Base-by-base conservation (phyloP, 2,329 filamentous ascomycete genomes). In the Clarireedia monteithiana region DNA sequence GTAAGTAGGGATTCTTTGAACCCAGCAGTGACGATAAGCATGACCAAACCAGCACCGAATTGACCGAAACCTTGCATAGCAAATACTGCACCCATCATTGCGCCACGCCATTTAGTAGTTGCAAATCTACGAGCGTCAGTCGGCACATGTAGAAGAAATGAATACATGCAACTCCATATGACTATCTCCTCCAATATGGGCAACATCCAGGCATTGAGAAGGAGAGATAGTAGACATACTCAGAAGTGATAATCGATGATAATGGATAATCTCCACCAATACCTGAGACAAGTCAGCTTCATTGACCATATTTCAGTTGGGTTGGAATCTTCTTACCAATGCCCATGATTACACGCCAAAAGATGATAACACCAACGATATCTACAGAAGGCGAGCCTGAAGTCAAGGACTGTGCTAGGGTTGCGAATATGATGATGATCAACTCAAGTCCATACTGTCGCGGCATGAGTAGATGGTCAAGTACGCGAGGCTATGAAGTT, bases 61-160 rank as follows among this genome's bases (percentile, higher is more conserved):
- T 94, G 89, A n/a, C 89, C 88, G 50, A 94, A 80, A 61, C 89
- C 89, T 70, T 95, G 89, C 87, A 91, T 92, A 63, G 88, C 86
- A 66, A 94, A 94, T 55, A 94, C 89, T 10, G 87, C 78, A 26
- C 82, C 87, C 85, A 95, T 91, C 85, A 94, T 94, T 62, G 88
- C 88, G 63, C 88, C 88, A 71, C 89, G 77, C 84, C 88, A 91
- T 72, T 86, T 90, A 49, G 88, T 94, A 2, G 86, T 91, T 6
- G 89, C 88, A 65, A 94, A 94, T 75, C 57, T 62, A 27, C 36
- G 10, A 34, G 30, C 10, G 30, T 34, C 10, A 34, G 30, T 34
- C 30, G 10, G 9, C 9, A 34, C 30, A 12, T 34, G 30, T 34
- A 12, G 30, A 34, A 34, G 30, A 34, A 34, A 12, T 34, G 10